Conservation (phyloP, 2,329 filamentous ascomycete genomes). For the Davidsoniella virescens region DNA sequence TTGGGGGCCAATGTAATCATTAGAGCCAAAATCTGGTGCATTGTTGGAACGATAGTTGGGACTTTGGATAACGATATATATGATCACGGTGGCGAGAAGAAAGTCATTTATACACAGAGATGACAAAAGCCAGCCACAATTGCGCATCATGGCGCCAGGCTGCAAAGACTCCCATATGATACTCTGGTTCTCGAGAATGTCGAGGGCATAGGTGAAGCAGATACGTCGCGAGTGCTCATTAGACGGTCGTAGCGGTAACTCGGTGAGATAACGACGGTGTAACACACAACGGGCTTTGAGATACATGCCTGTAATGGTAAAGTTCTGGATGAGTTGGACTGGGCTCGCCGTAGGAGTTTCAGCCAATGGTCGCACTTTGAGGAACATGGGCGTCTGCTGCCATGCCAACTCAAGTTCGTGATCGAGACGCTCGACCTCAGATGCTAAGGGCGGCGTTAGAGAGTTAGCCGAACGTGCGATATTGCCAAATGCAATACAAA, state of each 20-base stretch:
- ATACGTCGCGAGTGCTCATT: constrained; percentile 35
- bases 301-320: constrained; percentile 34
- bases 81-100: constrained; percentile 42
- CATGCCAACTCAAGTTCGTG: constrained; percentile 28
- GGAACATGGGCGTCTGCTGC: constrained; percentile 29
- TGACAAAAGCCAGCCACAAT: constrained; percentile 39
- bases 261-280: constrained; percentile 36
- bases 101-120: constrained; percentile 45
- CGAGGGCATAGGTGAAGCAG: constrained; percentile 33
- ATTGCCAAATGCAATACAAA: constrained; percentile 32
- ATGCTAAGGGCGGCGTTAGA: constrained; percentile 30
- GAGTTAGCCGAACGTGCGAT: constrained; percentile 35
- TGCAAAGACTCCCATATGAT: constrained; percentile 31
- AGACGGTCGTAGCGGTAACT: constrained; percentile 25
- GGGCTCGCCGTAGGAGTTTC: constrained; percentile 29
- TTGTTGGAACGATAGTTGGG: constrained; percentile 24
- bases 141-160: constrained; percentile 36
- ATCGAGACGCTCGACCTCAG: constrained; percentile 34
- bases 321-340: constrained; percentile 33
- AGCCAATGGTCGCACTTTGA: constrained; percentile 31
- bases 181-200: constrained; percentile 31
- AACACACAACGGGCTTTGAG: constrained; percentile 40
- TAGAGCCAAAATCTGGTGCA: constrained; percentile 11
- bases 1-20: not conserved
- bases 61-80: constrained; percentile 36